Percentiles rank a stretch among this genome's conserved stretches.
These are phyloP conservation scores for Aureobasidium musti DNA, from an alignment of 2,329 filamentous ascomycete genomes.

Conservation along the genomic window DNA sequence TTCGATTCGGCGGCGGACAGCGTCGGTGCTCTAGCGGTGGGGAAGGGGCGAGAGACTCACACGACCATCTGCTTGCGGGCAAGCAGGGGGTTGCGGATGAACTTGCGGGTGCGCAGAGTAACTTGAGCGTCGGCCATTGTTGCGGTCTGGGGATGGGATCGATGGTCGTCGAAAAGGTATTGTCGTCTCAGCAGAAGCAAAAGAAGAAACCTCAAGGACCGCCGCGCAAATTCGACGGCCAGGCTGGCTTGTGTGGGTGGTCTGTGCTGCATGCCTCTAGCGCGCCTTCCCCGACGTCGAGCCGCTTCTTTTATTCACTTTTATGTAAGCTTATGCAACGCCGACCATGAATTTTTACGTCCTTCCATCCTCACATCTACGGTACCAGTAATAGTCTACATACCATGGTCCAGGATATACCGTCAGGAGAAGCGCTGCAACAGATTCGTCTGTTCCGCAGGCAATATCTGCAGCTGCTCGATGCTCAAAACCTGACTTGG, in stretches of 20 bases:
- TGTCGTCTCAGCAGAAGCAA: slow-evolving; percentile 25
- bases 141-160: slow-evolving; percentile 47
- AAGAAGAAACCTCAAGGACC: slow-evolving; percentile 8
- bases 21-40: slow-evolving; percentile 22
- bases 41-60: slow-evolving; percentile 52
- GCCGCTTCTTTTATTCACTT: background rate
- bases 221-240: slow-evolving; percentile 10
- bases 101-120: slow-evolving; percentile 89
- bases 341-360: background rate
- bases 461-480: slow-evolving; percentile 78
- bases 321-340: background rate
- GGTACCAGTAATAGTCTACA: background rate
- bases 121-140: slow-evolving; percentile 80
- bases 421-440: background rate
- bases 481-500: slow-evolving; percentile 62
- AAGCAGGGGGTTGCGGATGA: slow-evolving; percentile 99
- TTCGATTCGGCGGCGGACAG: background rate
- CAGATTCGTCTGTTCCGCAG: slow-evolving; percentile 58
- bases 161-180: slow-evolving; percentile 17
- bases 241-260: slow-evolving; percentile 11
- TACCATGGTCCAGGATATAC: background rate
- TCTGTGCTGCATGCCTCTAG: background rate
- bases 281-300: background rate
- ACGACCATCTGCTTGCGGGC: slow-evolving; percentile 99
- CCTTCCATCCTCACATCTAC: background rate